phyloP scores from a whole-genome alignment of 257 asterid genomes.

The Phtheirospermum japonicum region DNA sequence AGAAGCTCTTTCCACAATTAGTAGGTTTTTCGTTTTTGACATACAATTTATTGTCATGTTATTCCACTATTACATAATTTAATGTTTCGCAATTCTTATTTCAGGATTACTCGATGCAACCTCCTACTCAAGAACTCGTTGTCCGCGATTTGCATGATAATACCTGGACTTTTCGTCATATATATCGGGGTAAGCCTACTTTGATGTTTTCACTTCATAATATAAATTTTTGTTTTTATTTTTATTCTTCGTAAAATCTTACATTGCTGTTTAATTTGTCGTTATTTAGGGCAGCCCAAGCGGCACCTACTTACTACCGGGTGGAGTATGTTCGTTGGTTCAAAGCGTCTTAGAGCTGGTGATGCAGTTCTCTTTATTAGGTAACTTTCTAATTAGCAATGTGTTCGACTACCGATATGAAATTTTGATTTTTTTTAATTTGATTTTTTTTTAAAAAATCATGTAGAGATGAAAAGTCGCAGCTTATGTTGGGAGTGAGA shows the following conservation, averaged over 20 bases:
- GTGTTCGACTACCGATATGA: no score
- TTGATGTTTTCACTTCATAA: not conserved
- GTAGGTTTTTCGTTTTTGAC: slow-evolving; percentile 32
- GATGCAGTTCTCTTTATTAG: slow-evolving; percentile 80
- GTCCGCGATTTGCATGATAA: slow-evolving; percentile 82
- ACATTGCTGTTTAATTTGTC: slow-evolving; percentile 13
- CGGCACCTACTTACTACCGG: slow-evolving; percentile 89
- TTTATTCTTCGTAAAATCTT: not conserved
- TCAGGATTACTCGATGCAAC: slow-evolving; percentile 83
- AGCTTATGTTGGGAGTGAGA: slow-evolving; percentile 74
- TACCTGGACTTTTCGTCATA: slow-evolving; percentile 86
- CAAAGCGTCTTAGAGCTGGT: slow-evolving; percentile 84
- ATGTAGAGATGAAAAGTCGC: slow-evolving; percentile 71
- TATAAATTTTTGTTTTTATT: not conserved
- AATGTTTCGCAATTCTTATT: not conserved
- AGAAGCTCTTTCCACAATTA: slow-evolving; percentile 75
- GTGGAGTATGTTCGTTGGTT: slow-evolving; percentile 92
- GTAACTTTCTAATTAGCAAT: slow-evolving; percentile 30
- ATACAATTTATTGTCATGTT: not conserved
- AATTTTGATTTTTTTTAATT: not conserved
- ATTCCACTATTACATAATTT: not conserved
- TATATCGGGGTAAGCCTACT: slow-evolving; percentile 59
- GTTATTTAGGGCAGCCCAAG: slow-evolving; percentile 73
- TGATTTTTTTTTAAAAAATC: not conserved
- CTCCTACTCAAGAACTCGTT: slow-evolving; percentile 86